Evolutionary conservation across 1,284 basidiomycete genomes (phyloP), one percentile per base, ranked within the genome.

Genomic region (Cerrena zonata): DNA sequence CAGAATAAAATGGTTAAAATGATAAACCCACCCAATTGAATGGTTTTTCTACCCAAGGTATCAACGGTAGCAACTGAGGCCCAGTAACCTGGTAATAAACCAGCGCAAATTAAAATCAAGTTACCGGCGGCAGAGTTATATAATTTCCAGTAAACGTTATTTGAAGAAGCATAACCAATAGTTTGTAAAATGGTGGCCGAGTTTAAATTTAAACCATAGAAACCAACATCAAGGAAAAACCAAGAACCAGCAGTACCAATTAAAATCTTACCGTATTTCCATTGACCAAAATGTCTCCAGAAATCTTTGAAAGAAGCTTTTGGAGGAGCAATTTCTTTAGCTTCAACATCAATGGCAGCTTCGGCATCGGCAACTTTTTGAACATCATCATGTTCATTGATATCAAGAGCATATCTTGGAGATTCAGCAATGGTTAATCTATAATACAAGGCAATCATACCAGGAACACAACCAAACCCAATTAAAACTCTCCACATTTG

Each of bases 311-410:
- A 46, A 48, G 18, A n/a, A 47, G 24, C 52, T 3, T 30, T 72
- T 72, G 72, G 18, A 44, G 54, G 49, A 69, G 56, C 40, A 38
- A 55, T 55, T n/a, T 45, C 22, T 27, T 44, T 50, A 44, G 42
- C 47, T 24, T 51, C 54, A 43, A 49, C 45, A 19, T 41, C 45
- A 2, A 37, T 38, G 25, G 44, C 1, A 27, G 49, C 44, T 23
- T 51, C 57, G 40, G 58, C 53, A 50, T 60, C 58, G n/a, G 34
- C 34, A 27, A 38, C 27, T 3, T 52, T 45, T 5, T 2, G 39
- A 2, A 34, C 11, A 10, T 38, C 13, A 4, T 90, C 90, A 66
- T 91, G 89, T 22, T 86, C 89, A 23, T 89, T 89, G 4, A 91
- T 84, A 25, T 84, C 86, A 12, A 88, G 68, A 0, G 84, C 86